phyloP scores from a whole-genome alignment of 2,329 filamentous ascomycete species.

The Septoria linicola region DNA sequence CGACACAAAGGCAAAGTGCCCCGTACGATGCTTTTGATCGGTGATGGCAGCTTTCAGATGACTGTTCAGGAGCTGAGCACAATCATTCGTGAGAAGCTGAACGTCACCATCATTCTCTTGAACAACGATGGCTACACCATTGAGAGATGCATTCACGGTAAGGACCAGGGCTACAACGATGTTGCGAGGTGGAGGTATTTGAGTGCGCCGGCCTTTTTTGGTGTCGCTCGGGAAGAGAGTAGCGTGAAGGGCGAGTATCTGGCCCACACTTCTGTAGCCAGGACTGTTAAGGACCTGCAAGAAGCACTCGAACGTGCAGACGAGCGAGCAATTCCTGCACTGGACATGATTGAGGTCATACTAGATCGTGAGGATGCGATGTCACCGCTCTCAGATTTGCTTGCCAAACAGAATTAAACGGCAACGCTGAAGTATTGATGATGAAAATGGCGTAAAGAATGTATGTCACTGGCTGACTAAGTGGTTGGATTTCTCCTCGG shows the following conservation, averaged over 20 bases:
- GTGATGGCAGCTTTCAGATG: conserved; percentile 40
- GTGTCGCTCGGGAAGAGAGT: conserved; percentile 5
- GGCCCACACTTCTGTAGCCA: conserved; percentile 5
- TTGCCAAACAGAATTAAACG: conserved; percentile 12
- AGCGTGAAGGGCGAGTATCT: conserved; percentile 5
- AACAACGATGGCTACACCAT: conserved; percentile 51
- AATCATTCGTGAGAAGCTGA: conserved; percentile 51
- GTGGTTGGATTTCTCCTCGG: no score
- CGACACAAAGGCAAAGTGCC: conserved; percentile 30
- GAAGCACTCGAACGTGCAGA: conserved; percentile 10
- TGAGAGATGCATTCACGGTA: conserved; percentile 50
- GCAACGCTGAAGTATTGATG: no score
- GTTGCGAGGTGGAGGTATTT: conserved; percentile 19
- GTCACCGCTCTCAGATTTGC: conserved; percentile 13
- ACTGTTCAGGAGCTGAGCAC: conserved; percentile 66
- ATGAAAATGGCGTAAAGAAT: not conserved
- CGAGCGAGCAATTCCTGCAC: not conserved
- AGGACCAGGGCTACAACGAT: conserved; percentile 29
- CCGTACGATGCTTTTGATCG: conserved; percentile 51
- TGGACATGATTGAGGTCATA: conserved; percentile 19
- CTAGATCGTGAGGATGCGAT: conserved; percentile 16
- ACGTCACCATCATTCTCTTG: conserved; percentile 44
- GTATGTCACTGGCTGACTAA: no score
- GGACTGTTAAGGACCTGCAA: conserved; percentile 12
- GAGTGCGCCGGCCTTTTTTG: conserved; percentile 18